Percentiles rank a stretch among this genome's conserved stretches.
These are phyloP conservation scores for Ostreobium quekettii DNA, from an alignment of 139 green algal genomes.

Conservation along the genomic window DNA sequence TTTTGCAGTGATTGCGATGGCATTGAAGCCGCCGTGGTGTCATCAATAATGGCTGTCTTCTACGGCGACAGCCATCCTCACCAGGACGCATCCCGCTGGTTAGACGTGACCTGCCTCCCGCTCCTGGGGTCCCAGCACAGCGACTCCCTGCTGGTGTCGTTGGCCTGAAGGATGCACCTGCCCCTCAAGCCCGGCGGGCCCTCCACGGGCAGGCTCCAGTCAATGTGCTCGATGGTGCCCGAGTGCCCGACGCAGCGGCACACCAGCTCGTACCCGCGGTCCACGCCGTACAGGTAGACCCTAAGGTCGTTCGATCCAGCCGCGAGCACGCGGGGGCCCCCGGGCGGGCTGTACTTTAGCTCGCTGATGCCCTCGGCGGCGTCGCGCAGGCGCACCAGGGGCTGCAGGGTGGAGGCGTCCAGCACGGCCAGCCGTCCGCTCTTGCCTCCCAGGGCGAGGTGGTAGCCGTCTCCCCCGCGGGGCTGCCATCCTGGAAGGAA, in stretches of 20 bases:
- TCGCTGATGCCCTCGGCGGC: constrained; percentile 26
- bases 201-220: constrained; percentile 41
- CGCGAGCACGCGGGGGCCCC: constrained; percentile 33
- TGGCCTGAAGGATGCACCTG: constrained; percentile 27
- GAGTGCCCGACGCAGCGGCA: constrained; percentile 34
- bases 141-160: constrained; percentile 27
- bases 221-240: constrained; percentile 37
- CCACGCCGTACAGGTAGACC: constrained; percentile 43
- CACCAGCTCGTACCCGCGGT: constrained; percentile 34
- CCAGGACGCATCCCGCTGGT: constrained; percentile 38
- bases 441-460: constrained; percentile 33
- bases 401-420: constrained; percentile 33
- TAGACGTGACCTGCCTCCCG: constrained; percentile 40
- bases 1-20: no score
- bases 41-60: no score
- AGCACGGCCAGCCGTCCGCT: constrained; percentile 33
- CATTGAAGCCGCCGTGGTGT: no score
- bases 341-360: constrained; percentile 42
- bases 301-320: constrained; percentile 33
- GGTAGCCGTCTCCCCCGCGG: constrained; percentile 18
- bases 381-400: constrained; percentile 34
- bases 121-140: constrained; percentile 37
- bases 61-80: no score
- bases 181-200: neutral
- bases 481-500: neutral